Evolutionary conservation across 495 filamentous ascomycete species (phyloP), one percentile per base, ranked within the genome.

Genomic region (Hamigera avellanea): DNA sequence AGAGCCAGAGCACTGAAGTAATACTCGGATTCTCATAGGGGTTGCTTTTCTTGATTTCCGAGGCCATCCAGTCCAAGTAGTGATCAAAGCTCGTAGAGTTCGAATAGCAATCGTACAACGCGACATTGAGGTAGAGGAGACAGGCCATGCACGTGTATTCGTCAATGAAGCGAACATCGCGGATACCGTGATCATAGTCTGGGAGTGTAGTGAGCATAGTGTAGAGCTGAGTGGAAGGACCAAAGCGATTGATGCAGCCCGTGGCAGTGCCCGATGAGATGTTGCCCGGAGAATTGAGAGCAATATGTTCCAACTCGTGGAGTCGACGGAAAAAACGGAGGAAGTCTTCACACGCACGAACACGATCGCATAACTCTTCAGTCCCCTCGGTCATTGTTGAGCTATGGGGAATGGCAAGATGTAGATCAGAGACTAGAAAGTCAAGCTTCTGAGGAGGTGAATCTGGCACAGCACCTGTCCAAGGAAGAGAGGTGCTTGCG

Each of bases 81-180:
- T 26, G 36, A 37, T 51, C 51, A 19, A 54, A 48, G 27, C 38
- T 42, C 21, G 41, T 27, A 6, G 45, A 44, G 10, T 40, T 49
- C 2, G 34, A 14, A 31, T 51, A 54, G 19, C 51, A 47, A 32
- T 54, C 43, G 16, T 54, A 42, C 2, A 54, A 34, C 19, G 42
- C 45, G 21, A 54, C 30, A 33, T 43, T 39, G 32, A 54, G 41
- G 40, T 52, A 54, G 14, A 54, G 45, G 33, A 54, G 41, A 13
- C 51, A 54, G n/a, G 48, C 29, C 41, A 54, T 48, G 39, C 48
- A 43, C 6, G 51, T 46, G 21, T 49, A 54, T 43, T 54, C 51
- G 29, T 54, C 51, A 32, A 54, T 54, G 26, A 54, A 54, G 4
- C 51, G 51, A 18, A 54, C 40, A 33, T 52, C 51, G 10, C 45